Conservation (phyloP, 345 rosid genomes). For the Aegle marmelos region DNA sequence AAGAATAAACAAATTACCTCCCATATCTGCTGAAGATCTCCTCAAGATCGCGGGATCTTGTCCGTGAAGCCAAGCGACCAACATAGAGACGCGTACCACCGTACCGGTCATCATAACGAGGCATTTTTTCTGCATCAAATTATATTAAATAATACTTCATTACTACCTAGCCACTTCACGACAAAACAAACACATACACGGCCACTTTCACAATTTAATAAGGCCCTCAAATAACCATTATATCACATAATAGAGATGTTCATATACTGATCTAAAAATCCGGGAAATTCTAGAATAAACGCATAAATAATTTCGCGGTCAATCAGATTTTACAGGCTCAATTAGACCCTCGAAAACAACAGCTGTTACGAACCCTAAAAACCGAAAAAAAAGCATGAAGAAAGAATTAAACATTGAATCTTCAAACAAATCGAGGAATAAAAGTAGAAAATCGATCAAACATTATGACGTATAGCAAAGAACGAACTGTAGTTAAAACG, state of each 20-base stretch:
- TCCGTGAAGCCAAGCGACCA: constrained; percentile 62
- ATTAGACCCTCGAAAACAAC: background rate
- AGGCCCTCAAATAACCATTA: background rate
- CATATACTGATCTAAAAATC: background rate
- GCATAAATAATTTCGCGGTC: background rate
- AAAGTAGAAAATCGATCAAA: background rate
- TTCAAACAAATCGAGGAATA: background rate
- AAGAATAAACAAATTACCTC: constrained; percentile 35
- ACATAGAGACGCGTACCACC: constrained; percentile 71
- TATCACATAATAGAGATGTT: background rate
- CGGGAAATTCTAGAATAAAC: background rate
- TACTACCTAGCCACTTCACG: background rate
- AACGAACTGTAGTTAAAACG: background rate
- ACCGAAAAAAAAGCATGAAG: background rate
- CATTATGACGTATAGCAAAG: background rate
- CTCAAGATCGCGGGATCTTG: constrained; percentile 71
- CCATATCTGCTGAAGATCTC: constrained; percentile 74
- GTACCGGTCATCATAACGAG: constrained; percentile 69
- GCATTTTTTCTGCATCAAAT: constrained; percentile 47
- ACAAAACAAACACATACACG: background rate
- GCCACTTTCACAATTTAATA: background rate
- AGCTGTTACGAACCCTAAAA: background rate
- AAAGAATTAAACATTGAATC: background rate
- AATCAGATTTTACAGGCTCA: background rate
- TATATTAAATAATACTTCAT: background rate